phyloP scores from a whole-genome alignment of 2,329 filamentous ascomycete species.

The Alternaria incomplexa region DNA sequence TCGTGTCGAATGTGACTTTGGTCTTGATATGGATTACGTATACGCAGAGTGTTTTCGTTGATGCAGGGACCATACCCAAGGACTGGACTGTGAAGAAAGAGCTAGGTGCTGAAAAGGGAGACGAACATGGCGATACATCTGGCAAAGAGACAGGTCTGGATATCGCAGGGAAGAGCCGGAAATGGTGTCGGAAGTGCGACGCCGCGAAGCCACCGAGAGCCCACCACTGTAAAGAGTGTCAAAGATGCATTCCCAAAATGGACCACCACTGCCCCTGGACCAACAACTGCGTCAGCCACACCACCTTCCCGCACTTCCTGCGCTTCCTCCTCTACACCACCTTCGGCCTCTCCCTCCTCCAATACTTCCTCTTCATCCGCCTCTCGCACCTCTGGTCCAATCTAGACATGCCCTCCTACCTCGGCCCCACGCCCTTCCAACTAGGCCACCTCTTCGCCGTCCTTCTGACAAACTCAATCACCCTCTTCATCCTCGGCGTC shows the following conservation, averaged over 20 bases:
- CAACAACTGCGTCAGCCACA: conserved; percentile 79
- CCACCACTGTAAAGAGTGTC: conserved; percentile 81
- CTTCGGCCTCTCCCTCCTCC: conserved; percentile 66
- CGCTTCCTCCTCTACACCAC: conserved; percentile 78
- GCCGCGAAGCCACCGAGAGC: conserved; percentile 76
- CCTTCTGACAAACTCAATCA: conserved; percentile 62
- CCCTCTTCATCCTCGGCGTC: conserved; percentile 67
- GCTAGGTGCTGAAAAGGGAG: background rate
- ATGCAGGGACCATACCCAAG: conserved; percentile 62
- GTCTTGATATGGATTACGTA: conserved; percentile 73
- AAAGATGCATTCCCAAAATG: conserved; percentile 78
- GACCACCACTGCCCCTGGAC: conserved; percentile 91
- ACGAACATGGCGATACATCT: background rate
- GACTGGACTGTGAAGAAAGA: conserved; percentile 22
- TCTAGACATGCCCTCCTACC: conserved; percentile 71
- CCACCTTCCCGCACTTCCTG: conserved; percentile 81
- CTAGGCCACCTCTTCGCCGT: conserved; percentile 69
- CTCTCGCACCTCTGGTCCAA: conserved; percentile 66
- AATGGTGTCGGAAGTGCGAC: conserved; percentile 79
- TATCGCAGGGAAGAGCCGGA: conserved; percentile 38
- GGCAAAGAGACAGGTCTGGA: background rate
- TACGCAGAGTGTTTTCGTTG: conserved; percentile 65
- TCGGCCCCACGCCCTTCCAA: conserved; percentile 68
- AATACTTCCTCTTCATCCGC: conserved; percentile 66
- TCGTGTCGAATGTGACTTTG: conserved; percentile 71